These are phyloP conservation scores for Suhomyces kilbournensis DNA, from an alignment of 805 yeast species.

Conservation along the genomic window DNA sequence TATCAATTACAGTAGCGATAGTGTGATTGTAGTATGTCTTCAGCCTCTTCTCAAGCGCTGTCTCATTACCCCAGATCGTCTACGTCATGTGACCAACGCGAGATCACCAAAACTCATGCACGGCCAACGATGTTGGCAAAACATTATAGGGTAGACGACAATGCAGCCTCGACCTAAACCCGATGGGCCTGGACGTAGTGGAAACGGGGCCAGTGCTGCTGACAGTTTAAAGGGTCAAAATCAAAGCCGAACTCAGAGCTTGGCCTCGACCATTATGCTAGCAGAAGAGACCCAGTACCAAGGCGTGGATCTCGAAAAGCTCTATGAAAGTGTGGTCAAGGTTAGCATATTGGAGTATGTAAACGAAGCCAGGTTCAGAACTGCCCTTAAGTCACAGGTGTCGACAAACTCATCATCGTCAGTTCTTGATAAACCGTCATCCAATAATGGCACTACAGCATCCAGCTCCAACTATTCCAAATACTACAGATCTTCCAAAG, in stretches of 20 bases:
- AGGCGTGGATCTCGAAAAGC: constrained; percentile 20
- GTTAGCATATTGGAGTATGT: constrained; percentile 56
- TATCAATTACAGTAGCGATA: too few species aligned
- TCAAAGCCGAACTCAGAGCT: constrained; percentile 19
- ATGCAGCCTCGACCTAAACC: constrained; percentile 1
- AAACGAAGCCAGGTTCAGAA: constrained; percentile 61
- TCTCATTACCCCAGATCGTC: constrained; percentile 1
- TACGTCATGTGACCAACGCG: constrained; percentile 2
- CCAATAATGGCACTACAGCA: neutral
- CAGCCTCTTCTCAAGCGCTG: neutral
- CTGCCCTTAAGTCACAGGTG: constrained; percentile 15
- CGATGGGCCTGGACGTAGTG: neutral
- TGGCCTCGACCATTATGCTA: constrained; percentile 20
- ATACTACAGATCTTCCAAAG: constrained; percentile 8
- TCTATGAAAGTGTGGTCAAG: constrained; percentile 55
- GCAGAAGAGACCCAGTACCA: constrained; percentile 12
- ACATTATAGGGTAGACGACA: neutral
- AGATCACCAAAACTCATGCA: neutral
- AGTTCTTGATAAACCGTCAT: neutral
- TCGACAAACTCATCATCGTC: neutral
- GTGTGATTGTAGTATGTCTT: too few species aligned
- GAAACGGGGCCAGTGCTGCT: neutral
- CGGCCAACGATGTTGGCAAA: neutral
- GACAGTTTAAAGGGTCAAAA: neutral
- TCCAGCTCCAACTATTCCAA: constrained; percentile 3